A percentile compares a stretch with the other conserved stretches of the same genome.
phyloP scores from a whole-genome alignment of 2,329 filamentous ascomycete genomes.

The Colletotrichum orchidophilum region DNA sequence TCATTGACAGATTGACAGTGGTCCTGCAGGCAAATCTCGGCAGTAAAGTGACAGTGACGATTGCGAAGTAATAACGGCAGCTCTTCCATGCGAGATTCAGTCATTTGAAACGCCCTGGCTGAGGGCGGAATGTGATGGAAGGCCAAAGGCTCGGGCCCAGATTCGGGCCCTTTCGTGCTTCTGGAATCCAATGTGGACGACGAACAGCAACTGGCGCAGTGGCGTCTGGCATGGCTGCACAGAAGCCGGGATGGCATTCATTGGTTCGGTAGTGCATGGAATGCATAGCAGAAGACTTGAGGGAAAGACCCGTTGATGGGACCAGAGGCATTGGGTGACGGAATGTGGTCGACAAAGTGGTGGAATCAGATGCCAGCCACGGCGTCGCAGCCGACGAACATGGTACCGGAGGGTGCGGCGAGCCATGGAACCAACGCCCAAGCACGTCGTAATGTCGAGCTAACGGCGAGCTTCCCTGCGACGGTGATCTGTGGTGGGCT shows the following conservation, averaged over 20 bases:
- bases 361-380: conserved; percentile 29
- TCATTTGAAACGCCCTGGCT: not conserved
- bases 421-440: conserved; percentile 5
- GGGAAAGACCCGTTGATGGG: not conserved
- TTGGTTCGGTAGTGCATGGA: not conserved
- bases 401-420: conserved; percentile 20
- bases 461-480: conserved; percentile 25
- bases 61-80: not conserved
- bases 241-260: not conserved
- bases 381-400: conserved; percentile 16
- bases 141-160: not conserved
- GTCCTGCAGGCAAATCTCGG: not conserved
- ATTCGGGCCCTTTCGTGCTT: conserved; percentile 1
- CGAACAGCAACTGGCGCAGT: not conserved
- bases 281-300: not conserved
- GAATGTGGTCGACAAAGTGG: conserved; percentile 22
- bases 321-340: conserved; percentile 23
- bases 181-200: not conserved
- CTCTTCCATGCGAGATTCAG: conserved; percentile 1
- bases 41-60: not conserved
- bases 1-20: not conserved
- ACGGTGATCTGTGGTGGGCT: conserved; percentile 26
- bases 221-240: not conserved
- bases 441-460: conserved; percentile 11
- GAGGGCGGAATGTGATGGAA: conserved; percentile 11